Base-by-base conservation (phyloP, 768 basidiomycete genomes). In the Podaxis rugospora region DNA sequence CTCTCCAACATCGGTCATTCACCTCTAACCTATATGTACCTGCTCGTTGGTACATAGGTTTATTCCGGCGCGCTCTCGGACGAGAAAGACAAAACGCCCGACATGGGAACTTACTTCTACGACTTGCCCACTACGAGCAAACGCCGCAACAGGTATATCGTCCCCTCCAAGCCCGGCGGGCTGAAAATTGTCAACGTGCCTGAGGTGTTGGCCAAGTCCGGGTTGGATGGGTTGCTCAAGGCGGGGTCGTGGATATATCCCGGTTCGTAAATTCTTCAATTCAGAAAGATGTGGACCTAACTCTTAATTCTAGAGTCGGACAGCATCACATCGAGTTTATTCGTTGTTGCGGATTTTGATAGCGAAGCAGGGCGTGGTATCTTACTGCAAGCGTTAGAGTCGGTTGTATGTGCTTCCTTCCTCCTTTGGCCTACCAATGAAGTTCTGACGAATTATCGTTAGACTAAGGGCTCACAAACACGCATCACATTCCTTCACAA, bases 401-500 rank as follows among this genome's bases (percentile, higher is more conserved):
- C 89, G 5, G 68, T 90, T 62, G 93, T 94, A 69, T 44, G 80
- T 72, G 4, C 36, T 4, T 28, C 51, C 35, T 39, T 32, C 62
- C 14, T 54, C 37, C 4, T 47, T 14, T 62, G 7, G 32, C 2
- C 32, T n/a, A 3, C 42, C n/a, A 21, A 7, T 3, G 9, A 42
- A 0, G n/a, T 44, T 4, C 42, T 44, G 18, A 44, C 6, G 5
- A 18, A n/a, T 18, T 32, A 9, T 32, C 5, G 42, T 32, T 65
- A 89, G 87, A 74, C 72, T 5, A 62, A 71, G 2, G 75, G 76
- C 1, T 77, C 80, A 2, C 77, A 70, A 40, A 79, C 81, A 6
- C 87, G 94, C 32, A 55, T 93, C n/a, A 78, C 87, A 0, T 90
- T 95, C 70, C 74, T 95, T 35, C 92, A 94, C 70, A 88, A 90